A percentile compares a stretch with the other conserved stretches of the same genome.
phyloP scores from a whole-genome alignment of 2,329 filamentous ascomycete species.

The Alternaria dauci region DNA sequence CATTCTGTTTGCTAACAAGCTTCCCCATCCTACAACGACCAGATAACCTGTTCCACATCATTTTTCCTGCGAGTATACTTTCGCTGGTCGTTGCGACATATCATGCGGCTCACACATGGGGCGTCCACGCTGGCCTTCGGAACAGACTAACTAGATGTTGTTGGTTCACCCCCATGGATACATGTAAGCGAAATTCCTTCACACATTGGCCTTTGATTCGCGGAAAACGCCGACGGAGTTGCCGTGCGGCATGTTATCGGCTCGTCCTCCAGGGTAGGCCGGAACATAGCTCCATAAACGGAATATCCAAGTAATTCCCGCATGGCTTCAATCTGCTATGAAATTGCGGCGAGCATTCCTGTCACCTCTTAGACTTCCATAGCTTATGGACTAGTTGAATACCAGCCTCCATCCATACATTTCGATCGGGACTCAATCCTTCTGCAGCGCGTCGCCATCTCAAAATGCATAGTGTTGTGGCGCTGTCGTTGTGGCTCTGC shows the following conservation, averaged over 20 bases:
- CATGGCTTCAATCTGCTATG: background rate
- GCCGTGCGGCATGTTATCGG: background rate
- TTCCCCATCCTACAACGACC: background rate
- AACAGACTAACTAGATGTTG: constrained; percentile 1
- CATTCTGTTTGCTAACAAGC: background rate
- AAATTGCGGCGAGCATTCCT: background rate
- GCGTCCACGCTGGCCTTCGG: background rate
- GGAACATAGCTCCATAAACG: background rate
- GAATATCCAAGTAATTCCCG: background rate
- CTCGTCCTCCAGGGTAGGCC: background rate
- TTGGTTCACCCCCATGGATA: background rate
- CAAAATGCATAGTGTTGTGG: background rate
- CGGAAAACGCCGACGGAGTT: background rate
- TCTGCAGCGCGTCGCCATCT: background rate
- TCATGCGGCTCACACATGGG: background rate
- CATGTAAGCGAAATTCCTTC: background rate
- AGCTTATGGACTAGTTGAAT: background rate
- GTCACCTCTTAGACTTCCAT: no score
- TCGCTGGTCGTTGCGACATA: background rate
- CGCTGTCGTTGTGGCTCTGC: background rate
- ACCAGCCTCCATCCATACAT: background rate
- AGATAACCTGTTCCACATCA: background rate
- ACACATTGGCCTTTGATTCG: background rate
- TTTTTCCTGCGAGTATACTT: background rate
- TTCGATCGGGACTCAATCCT: background rate